Base-by-base conservation (phyloP, 2,329 filamentous ascomycete species). In the Pseudocercospora musae region DNA sequence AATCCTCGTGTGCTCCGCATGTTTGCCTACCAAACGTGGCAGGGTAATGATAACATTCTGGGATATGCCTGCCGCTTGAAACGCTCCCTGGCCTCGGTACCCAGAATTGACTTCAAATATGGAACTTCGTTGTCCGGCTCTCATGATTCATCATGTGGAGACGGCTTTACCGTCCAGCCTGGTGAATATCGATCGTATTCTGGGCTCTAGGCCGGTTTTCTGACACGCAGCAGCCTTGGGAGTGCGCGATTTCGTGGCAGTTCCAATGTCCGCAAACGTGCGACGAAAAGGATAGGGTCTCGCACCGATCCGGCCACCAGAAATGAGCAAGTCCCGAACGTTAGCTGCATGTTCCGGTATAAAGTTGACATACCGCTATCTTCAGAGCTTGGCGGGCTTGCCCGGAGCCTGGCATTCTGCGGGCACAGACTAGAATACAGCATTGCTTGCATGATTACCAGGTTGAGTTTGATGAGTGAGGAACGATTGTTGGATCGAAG, bases 21-120 rank as follows among this genome's bases (percentile, higher is more conserved):
- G 23, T 57, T 48, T 44, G 54, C 46, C 57, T 54, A 62, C 58
- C 59, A 29, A 23, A 50, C 25, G 9, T 15, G 23, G 25, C 48
- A 25, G n/a, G 48, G 23, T 29, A 52, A 29, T 52, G 48, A 52
- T 20, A 52, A 52, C n/a, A 18, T 23, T 11, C 48, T 31, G 23
- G 48, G 48, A 25, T 52, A 10, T 27, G 48, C 48, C 48, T 52
- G 25, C 11, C 4, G 8, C 25, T n/a, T 52, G 48, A 29, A 29
- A 29, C 48, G 15, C 20, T 25, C 15, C 48, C 31, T 52, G 44
- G 44, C 48, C 4, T 31, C 48, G 21, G 48, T 52, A 52, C 48
- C 10, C 8, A 9, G 21, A 23, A 25, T 52, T 52, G 25, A 52
- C 21, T 52, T 52, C 8, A 10, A 52, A 25, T 13, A 25, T 13